phyloP scores from a whole-genome alignment of 345 rosid genomes.

The Bruguiera parviflora region DNA sequence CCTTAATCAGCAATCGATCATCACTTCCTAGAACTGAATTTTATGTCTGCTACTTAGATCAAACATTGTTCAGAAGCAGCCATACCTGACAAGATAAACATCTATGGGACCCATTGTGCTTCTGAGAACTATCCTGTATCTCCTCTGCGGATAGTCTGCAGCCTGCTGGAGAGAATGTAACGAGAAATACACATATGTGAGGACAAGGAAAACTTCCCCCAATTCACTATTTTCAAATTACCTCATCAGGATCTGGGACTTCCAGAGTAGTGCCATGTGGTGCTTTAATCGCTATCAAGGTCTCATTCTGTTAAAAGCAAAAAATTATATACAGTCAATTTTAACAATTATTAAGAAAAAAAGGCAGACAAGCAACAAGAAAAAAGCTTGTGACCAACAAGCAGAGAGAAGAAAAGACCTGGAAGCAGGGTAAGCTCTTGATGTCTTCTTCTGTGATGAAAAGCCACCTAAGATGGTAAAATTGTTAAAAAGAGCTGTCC shows the following conservation, averaged over 20 bases:
- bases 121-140: conserved; percentile 88
- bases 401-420: conserved; percentile 42
- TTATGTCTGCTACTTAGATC: background rate
- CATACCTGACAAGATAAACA: conserved; percentile 92
- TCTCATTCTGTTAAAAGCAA: conserved; percentile 65
- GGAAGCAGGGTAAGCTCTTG: conserved; percentile 87
- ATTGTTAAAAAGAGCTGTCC: conserved; percentile 23
- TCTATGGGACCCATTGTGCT: conserved; percentile 99
- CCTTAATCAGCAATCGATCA: background rate
- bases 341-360: background rate
- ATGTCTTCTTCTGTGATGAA: conserved; percentile 97
- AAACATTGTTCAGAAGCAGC: conserved; percentile 17
- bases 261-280: conserved; percentile 98
- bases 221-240: conserved; percentile 30
- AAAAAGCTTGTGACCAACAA: conserved; percentile 2
- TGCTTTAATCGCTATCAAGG: conserved; percentile 91
- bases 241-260: conserved; percentile 99
- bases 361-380: conserved; percentile 14
- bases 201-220: background rate
- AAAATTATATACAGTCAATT: conserved; percentile 5
- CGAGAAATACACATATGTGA: conserved; percentile 6
- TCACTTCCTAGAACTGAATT: background rate
- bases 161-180: conserved; percentile 44
- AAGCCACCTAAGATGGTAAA: conserved; percentile 60
- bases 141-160: conserved; percentile 84